Evolutionary conservation across 441 rosid genomes (phyloP), one percentile per base, ranked within the genome.

Genomic region (Biscutella auriculata): DNA sequence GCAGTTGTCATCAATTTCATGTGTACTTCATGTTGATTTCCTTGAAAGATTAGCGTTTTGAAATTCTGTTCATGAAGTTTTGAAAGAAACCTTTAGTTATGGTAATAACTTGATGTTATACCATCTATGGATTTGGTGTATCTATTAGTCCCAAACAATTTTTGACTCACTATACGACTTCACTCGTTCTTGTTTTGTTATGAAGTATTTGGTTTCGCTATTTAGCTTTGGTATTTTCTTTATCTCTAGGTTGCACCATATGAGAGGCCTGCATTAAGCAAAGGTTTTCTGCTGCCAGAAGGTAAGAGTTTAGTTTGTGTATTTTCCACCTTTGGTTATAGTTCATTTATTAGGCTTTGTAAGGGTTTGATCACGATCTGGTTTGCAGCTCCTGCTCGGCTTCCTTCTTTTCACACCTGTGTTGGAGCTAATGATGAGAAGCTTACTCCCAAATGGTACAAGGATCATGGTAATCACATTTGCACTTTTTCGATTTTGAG

Each of bases 251-350:
- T 82, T 69, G 77, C 95, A 21, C 97, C 98, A 25, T 92, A 88
- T 52, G 98, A 92, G 84, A 88, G 98, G 73, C 97, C 97, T 17
- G 94, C 97, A 8, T 70, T 92, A 61, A 92, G 97, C 82, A 92
- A 92, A 79, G 95, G 95, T 17, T 92, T 70, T 77, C 59, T 92
- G 62, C 84, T 88, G 65, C 95, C 95, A 8, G 98, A 83, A 83
- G 79, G 98, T 86, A 73, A 70, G 67, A 9, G 25, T 26, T 19
- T 19, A 19, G n/a, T n/a, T n/a, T n/a, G n/a, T n/a, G n/a, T n/a
- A n/a, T n/a, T n/a, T n/a, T n/a, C n/a, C n/a, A n/a, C n/a, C n/a
- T 17, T 30, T 48, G 57, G 60, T 32, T 36, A 49, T 35, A 19
- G 43, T 55, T 57, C 33, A 54, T 28, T 47, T 7, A 36, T 43